A percentile compares a stretch with the other conserved stretches of the same genome.
These are phyloP conservation scores for Rhododendron vialii DNA, from an alignment of 148 eudicot genomes.

Conservation along the genomic window DNA sequence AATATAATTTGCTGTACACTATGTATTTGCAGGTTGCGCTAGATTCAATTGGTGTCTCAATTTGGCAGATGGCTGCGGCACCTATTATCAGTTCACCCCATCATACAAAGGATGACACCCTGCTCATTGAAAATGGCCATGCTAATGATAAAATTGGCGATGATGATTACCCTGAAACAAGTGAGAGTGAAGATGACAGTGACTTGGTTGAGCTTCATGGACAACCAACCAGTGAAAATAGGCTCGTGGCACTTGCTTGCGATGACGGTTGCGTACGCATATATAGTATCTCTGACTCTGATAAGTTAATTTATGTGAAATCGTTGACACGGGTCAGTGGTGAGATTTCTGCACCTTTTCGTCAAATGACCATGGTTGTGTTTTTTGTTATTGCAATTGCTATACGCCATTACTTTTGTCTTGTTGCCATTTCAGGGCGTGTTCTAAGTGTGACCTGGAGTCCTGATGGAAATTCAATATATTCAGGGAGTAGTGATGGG, in stretches of 20 bases:
- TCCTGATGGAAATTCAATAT: conserved; percentile 62
- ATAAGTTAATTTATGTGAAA: conserved; percentile 51
- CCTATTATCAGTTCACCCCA: conserved; percentile 18
- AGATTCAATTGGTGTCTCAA: conserved; percentile 68
- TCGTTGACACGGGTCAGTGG: conserved; percentile 90
- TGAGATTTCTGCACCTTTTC: conserved; percentile 44
- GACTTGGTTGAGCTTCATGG: conserved; percentile 39
- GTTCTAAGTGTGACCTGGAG: conserved; percentile 82
- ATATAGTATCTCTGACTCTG: conserved; percentile 43
- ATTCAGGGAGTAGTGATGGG: conserved; percentile 95
- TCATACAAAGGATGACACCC: conserved; percentile 17
- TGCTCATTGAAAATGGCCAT: conserved; percentile 40
- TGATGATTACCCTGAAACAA: conserved; percentile 32
- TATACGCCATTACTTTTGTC: not conserved
- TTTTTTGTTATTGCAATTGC: not conserved
- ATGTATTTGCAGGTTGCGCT: conserved; percentile 54
- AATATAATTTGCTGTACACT: not conserved
- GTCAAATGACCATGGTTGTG: not conserved
- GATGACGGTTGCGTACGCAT: conserved; percentile 91
- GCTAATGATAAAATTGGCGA: conserved; percentile 33
- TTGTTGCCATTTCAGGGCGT: conserved; percentile 46
- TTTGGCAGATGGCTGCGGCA: conserved; percentile 85
- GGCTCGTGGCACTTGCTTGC: conserved; percentile 72
- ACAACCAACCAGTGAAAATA: conserved; percentile 25
- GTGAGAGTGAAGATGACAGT: conserved; percentile 53